These are phyloP conservation scores for Neurospora sp. DNA, from an alignment of 495 filamentous ascomycete genomes.

Conservation along the genomic window DNA sequence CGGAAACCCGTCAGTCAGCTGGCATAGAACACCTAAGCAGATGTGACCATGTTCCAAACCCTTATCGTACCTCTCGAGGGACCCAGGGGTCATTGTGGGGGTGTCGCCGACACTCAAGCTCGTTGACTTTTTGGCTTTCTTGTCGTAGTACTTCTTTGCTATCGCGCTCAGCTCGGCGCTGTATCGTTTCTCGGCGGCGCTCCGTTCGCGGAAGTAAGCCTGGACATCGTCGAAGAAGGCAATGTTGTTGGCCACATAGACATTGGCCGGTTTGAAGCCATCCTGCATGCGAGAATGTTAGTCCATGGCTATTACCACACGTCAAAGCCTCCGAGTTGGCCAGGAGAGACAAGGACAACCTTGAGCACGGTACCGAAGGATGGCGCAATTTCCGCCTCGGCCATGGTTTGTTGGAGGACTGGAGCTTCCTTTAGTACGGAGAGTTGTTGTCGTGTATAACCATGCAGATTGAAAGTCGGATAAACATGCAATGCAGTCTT, in stretches of 20 bases:
- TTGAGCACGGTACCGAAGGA: constrained; percentile 87
- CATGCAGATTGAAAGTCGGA: constrained; percentile 13
- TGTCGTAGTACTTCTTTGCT: constrained; percentile 93
- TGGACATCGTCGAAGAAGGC: constrained; percentile 94
- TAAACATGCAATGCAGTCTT: constrained; percentile 4
- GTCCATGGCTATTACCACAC: neutral
- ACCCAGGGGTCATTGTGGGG: constrained; percentile 86
- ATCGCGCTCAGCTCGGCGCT: constrained; percentile 73
- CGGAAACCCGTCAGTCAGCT: neutral
- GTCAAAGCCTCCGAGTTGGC: neutral
- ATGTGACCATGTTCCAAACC: neutral
- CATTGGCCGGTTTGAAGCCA: constrained; percentile 87
- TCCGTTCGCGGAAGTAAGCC: constrained; percentile 91
- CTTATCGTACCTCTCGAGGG: constrained; percentile 63
- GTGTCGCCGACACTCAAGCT: constrained; percentile 88
- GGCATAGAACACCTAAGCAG: neutral
- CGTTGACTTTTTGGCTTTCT: constrained; percentile 84
- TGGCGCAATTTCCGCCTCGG: constrained; percentile 61
- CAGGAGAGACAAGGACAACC: constrained; percentile 37
- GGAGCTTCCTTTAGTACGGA: neutral
- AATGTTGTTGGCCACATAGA: constrained; percentile 84
- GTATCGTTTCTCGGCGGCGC: constrained; percentile 93
- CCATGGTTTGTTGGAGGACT: constrained; percentile 40
- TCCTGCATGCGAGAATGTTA: constrained; percentile 44
- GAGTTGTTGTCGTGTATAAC: constrained; percentile 5